Evolutionary conservation across 2,329 filamentous ascomycete genomes (phyloP).

Genomic region (Botrytis pseudocinerea): DNA sequence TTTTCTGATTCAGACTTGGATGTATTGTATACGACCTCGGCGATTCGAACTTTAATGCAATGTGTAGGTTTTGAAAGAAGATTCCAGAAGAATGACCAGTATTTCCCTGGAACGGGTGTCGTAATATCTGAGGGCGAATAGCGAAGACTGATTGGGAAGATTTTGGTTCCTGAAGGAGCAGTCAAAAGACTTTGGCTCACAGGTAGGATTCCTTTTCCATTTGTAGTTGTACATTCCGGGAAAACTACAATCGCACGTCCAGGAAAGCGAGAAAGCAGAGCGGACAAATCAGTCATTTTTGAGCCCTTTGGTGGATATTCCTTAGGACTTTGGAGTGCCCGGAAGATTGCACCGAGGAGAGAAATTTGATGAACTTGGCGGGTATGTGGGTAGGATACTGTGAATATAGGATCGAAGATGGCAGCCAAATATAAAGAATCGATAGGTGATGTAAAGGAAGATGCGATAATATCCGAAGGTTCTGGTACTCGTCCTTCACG

Average conservation of each 20-base stretch:
- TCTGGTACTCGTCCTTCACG: conserved; percentile 73
- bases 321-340: conserved; percentile 65
- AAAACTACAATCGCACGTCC: conserved; percentile 80
- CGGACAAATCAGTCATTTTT: conserved; percentile 59
- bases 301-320: conserved; percentile 48
- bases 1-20: conserved; percentile 41
- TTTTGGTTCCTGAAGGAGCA: conserved; percentile 65
- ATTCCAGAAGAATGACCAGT: conserved; percentile 77
- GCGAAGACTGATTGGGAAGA: conserved; percentile 87
- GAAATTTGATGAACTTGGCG: conserved; percentile 74
- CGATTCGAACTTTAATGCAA: conserved; percentile 87
- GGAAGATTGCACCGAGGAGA: conserved; percentile 71
- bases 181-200: conserved; percentile 76
- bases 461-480: conserved; percentile 79
- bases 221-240: conserved; percentile 92
- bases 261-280: conserved; percentile 67
- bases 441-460: conserved; percentile 88
- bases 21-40: conserved; percentile 66
- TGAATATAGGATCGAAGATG: conserved; percentile 96
- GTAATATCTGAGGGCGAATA: conserved; percentile 90
- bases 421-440: conserved; percentile 92
- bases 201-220: conserved; percentile 85
- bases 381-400: conserved; percentile 74
- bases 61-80: conserved; percentile 83
- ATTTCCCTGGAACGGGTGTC: conserved; percentile 78